Conservation (phyloP, 352 stramenopile genomes). For the Globisporangium splendens region DNA sequence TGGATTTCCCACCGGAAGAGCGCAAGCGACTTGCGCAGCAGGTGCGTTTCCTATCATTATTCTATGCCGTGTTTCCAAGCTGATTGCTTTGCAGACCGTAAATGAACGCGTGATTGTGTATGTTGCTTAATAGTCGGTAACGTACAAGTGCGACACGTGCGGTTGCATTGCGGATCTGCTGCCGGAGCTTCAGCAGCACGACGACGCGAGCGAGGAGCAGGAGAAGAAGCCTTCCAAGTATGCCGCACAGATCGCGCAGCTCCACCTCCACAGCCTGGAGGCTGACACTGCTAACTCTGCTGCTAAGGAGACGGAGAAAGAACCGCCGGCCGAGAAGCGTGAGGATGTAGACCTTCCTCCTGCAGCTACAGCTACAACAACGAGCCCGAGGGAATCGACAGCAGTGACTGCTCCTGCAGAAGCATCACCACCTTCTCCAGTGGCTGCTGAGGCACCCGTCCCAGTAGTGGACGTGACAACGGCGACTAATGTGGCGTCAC, state of each 20-base stretch:
- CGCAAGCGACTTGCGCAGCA: slow-evolving; percentile 57
- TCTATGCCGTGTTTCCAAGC: too few relatives aligned
- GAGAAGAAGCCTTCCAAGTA: slow-evolving; percentile 56
- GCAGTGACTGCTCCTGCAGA: background rate
- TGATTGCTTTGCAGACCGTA: too few relatives aligned
- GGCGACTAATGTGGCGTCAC: background rate
- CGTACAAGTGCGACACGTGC: slow-evolving; percentile 81
- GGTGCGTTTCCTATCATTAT: too few relatives aligned
- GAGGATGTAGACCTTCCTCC: background rate
- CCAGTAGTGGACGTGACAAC: background rate
- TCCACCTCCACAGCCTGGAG: slow-evolving; percentile 79
- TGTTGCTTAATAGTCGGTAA: slow-evolving; percentile 38
- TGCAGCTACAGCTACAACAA: background rate
- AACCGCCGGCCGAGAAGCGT: background rate
- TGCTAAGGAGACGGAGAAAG: slow-evolving; percentile 1
- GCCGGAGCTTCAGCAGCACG: slow-evolving; percentile 38
- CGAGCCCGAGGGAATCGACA: background rate
- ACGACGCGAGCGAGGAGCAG: slow-evolving; percentile 15
- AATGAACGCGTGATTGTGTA: too few relatives aligned
- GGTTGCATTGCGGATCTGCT: slow-evolving; percentile 63
- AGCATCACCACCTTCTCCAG: background rate
- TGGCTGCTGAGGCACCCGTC: background rate
- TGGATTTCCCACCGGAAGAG: slow-evolving; percentile 73
- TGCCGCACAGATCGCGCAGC: slow-evolving; percentile 71
- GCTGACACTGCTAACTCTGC: background rate